phyloP scores from a whole-genome alignment of 176 grass and related monocot genomes.

The Cenchrus americanus region DNA sequence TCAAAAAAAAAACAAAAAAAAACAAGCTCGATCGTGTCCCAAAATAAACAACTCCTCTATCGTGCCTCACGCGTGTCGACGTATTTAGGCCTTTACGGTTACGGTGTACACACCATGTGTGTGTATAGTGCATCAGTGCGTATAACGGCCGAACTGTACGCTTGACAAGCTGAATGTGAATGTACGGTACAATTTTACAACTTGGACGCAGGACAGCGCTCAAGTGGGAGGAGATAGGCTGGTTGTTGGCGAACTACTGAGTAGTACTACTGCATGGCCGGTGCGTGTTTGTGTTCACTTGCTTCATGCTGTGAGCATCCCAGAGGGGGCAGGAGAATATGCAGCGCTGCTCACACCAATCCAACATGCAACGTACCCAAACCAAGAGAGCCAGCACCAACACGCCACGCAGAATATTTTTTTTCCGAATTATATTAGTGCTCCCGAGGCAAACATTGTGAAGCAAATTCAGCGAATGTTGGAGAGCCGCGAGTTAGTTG shows the following conservation, averaged over 20 bases:
- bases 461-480: not conserved
- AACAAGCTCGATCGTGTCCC: not conserved
- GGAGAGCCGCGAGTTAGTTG: not conserved
- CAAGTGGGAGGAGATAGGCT: not conserved
- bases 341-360: not conserved
- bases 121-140: not conserved
- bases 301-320: conserved; percentile 2
- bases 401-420: conserved; percentile 9
- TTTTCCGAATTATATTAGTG: not conserved
- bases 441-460: not conserved
- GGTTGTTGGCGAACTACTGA: not conserved
- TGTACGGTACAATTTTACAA: no score
- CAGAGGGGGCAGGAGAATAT: conserved; percentile 30
- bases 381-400: not conserved
- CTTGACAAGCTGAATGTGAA: no score
- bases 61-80: conserved; percentile 19
- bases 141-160: not conserved
- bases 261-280: not conserved
- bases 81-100: no score
- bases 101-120: not conserved
- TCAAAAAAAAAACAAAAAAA: no score
- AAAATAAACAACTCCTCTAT: not conserved
- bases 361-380: not conserved
- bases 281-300: not conserved
- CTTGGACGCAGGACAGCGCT: no score